These are phyloP conservation scores for Monosporascus sp. DNA, from an alignment of 2,329 filamentous ascomycete species.

Conservation along the genomic window DNA sequence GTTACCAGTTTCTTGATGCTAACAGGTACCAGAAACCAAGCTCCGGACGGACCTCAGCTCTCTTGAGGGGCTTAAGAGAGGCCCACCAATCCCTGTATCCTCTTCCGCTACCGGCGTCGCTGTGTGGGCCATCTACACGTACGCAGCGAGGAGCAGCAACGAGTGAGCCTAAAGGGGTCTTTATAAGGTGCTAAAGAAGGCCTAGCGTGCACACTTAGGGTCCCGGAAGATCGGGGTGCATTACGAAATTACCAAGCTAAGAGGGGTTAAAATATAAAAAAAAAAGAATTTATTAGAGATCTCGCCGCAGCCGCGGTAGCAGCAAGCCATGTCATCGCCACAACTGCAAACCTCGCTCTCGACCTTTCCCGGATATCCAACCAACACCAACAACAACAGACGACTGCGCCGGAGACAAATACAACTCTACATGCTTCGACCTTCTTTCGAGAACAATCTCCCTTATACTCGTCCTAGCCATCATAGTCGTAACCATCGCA, in stretches of 20 bases:
- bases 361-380: neutral
- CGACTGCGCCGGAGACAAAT: neutral
- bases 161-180: neutral
- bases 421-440: neutral
- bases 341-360: neutral
- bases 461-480: too few relatives aligned
- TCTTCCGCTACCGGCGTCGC: neutral
- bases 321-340: neutral
- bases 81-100: neutral
- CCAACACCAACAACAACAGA: neutral
- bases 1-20: neutral
- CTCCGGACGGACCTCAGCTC: neutral
- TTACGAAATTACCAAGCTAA: neutral
- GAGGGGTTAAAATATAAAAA: neutral
- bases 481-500: neutral
- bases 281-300: too few relatives aligned
- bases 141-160: neutral
- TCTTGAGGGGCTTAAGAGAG: neutral
- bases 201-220: neutral
- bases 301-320: neutral
- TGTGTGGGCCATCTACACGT: neutral
- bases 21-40: neutral
- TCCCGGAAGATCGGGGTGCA: neutral
- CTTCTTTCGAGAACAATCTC: neutral
- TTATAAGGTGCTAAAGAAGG: neutral